These are phyloP conservation scores for Taphrina sp. DNA, from an alignment of 1,139 yeast species.

Conservation along the genomic window DNA sequence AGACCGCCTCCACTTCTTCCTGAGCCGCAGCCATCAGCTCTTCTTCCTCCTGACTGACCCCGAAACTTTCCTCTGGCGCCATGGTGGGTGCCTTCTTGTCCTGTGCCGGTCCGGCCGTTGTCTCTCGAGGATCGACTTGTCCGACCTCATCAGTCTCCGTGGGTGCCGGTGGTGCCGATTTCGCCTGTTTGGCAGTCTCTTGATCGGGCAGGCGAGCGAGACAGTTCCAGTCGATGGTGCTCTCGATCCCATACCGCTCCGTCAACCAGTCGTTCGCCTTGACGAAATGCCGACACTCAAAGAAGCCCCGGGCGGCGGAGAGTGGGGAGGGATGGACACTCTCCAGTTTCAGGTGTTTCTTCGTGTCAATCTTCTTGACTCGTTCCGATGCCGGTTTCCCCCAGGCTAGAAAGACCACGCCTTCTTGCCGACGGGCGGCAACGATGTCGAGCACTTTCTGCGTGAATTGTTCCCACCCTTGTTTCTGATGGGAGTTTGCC, in stretches of 20 bases:
- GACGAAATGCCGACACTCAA: slow-evolving; percentile 66
- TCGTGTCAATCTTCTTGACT: slow-evolving; percentile 49
- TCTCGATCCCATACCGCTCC: slow-evolving; percentile 49
- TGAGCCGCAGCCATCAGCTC: slow-evolving; percentile 25
- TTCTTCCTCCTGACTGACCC: slow-evolving; percentile 7
- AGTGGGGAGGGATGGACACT: slow-evolving; percentile 95
- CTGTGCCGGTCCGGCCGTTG: background rate
- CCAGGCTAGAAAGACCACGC: slow-evolving; percentile 86
- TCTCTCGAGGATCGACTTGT: background rate
- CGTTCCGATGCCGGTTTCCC: slow-evolving; percentile 88
- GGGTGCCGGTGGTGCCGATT: background rate
- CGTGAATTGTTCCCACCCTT: slow-evolving; percentile 94
- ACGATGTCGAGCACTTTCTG: slow-evolving; percentile 62
- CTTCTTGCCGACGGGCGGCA: slow-evolving; percentile 48
- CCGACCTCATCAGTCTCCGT: background rate
- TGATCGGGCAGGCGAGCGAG: slow-evolving; percentile 9
- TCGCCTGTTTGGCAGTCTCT: background rate
- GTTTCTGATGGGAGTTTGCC: slow-evolving; percentile 86
- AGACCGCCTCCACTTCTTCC: background rate
- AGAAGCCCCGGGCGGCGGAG: slow-evolving; percentile 82
- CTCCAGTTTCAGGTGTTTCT: slow-evolving; percentile 52
- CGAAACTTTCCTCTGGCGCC: slow-evolving; percentile 13
- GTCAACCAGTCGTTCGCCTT: slow-evolving; percentile 72
- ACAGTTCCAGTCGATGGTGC: slow-evolving; percentile 64
- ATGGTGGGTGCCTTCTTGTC: too few relatives aligned